Base-by-base conservation (phyloP, 371 early-diverging fungal genomes). In the Mortierella polycephala region DNA sequence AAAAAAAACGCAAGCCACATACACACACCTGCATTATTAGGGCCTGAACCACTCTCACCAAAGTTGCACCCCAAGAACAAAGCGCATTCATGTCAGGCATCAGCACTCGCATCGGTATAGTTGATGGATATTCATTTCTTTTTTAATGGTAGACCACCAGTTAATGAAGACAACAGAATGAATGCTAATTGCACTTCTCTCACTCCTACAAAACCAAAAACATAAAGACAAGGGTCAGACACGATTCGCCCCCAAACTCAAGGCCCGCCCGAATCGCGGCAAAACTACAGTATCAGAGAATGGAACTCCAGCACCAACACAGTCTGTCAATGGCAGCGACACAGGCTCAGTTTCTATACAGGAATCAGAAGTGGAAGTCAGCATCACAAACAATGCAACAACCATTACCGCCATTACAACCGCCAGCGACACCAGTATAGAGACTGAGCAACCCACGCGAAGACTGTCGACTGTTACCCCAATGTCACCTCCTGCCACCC, bases 221-320 rank as follows among this genome's bases (percentile, higher is more conserved):
- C 30, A 3, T 18, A 47, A 69, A 81, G 81, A 81, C 64, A 81
- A 81, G 66, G 71, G 75, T 20, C 69, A 70, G 52, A 75, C 67
- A 23, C 46, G 81, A 56, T 81, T 75, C 62, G 68, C 71, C 37
- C 81, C 81, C 5, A 81, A 69, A 18, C 69, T 81, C 49, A 81
- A 75, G 45, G 71, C 81, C 12, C 81, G 81, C 8, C 75, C 81
- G 9, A 81, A 60, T 44, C 66, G 75, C 12, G 61, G 54, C 45
- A 64, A 63, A 14, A 49, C 67, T 13, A 45, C 60, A 20, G 64
- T 62, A 7, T 74, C 74, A 30, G 75, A 70, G 58, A 69, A 74
- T 57, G 64, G 69, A 47, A 71, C 74, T 7, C 68, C 75, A 0
- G 60, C 68, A 68, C 62, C 67, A 7, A 65, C 71, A 13, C 71